Base-by-base conservation (phyloP, 768 basidiomycete genomes). In the Pleurotus ostreatus region DNA sequence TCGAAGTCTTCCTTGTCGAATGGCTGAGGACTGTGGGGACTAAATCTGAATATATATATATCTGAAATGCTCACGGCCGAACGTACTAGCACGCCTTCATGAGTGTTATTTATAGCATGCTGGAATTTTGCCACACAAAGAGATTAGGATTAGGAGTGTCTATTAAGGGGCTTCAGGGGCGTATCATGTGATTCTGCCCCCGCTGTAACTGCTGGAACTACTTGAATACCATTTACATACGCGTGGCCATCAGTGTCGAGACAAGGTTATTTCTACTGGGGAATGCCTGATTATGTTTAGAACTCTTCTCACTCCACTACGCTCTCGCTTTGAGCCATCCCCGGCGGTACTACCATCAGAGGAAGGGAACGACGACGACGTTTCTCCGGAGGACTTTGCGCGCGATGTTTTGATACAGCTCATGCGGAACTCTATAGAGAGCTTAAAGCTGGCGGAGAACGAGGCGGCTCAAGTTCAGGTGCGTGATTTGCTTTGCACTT, bases 401-500 rank as follows among this genome's bases (percentile, higher is more conserved):
- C 71, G 86, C 58, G 88, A 88, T 65, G 88, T 86, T 18, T 74
- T 88, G 40, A 74, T 88, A 22, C 82, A 86, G 66, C 70, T 88
- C 26, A 86, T 93, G 82, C 75, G 84, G 30, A 83, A 80, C 56
- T 71, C 83, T 0, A 78, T 92, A 18, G 89, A 89, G 61, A 80
- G 79, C 55, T 70, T 94, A 54, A 92, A 90, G 70, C 63, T 72
- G 13, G 78, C 81, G 2, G 78, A 82, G 47, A 74, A 75, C 48
- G 62, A 74, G 30, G 61, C 68, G 55, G 72, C 73, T 0, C 75
- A 78, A 61, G 73, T 78, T 41, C 80, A 84, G 78, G 89, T 90
- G 62, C 57, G 74, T 68, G 23, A 34, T 34, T 34, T 34, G 9
- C 44, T 18, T 16, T 46, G 6, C n/a, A 16, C 20, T 46, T 49